A percentile compares a stretch with the other conserved stretches of the same genome.
phyloP scores from a whole-genome alignment of 495 filamentous ascomycete species.

The Tuber magnatum region DNA sequence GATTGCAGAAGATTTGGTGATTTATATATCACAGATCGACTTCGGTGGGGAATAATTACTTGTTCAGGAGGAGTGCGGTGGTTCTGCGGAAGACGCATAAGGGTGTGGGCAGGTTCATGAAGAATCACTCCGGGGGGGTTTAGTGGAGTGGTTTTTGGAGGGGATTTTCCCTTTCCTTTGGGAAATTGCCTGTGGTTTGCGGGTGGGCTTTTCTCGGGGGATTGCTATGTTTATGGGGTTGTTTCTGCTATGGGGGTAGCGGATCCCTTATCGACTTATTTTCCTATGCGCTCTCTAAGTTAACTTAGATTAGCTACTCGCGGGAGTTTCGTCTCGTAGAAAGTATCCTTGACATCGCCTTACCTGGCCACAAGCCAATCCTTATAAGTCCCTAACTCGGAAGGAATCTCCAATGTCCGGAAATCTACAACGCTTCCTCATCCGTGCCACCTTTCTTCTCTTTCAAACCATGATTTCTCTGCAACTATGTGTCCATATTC shows the following conservation, averaged over 20 bases:
- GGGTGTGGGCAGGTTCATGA: background rate
- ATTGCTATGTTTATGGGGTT: background rate
- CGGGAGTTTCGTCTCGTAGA: background rate
- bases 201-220: too few relatives aligned
- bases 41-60: background rate
- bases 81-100: background rate
- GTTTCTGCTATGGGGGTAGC: background rate
- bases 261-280: background rate
- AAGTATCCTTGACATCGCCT: background rate
- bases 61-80: background rate
- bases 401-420: background rate
- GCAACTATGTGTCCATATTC: slow-evolving; percentile 49
- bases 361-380: background rate
- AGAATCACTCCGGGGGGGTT: background rate
- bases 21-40: too few relatives aligned
- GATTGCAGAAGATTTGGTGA: too few relatives aligned
- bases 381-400: background rate
- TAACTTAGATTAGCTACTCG: background rate
- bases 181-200: too few relatives aligned
- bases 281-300: background rate
- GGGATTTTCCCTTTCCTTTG: too few relatives aligned
- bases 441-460: slow-evolving; percentile 26
- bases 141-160: background rate
- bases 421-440: background rate
- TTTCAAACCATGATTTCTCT: slow-evolving; percentile 44